Evolutionary conservation across 331 rosid species (phyloP), one percentile per base, ranked within the genome.

Genomic region (Malus hybrid): DNA sequence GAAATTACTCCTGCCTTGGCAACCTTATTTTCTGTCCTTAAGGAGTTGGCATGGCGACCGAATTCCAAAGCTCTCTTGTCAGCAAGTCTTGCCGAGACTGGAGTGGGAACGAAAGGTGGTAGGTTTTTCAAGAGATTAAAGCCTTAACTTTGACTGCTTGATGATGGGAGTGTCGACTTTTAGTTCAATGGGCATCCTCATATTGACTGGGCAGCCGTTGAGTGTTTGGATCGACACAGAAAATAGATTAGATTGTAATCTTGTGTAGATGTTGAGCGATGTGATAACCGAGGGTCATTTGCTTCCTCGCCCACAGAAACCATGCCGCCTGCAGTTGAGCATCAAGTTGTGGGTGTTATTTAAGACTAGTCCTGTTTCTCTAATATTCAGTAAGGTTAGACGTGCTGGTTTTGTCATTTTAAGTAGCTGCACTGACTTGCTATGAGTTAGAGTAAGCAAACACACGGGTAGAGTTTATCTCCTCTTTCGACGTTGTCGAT

Each of bases 21-120:
- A 31, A 54, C 75, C 60, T 77, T 85, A 67, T 82, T 85, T 72
- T 85, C 86, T 10, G 65, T 82, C 28, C 89, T 85, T 48, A 80
- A 82, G 73, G 86, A 77, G 74, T 57, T 85, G 69, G 74, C 79
- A 42, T 85, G 89, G 86, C 72, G 80, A 66, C 85, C 89, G 1
- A 85, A 85, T 75, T 67, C 89, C 33, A 82, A 77, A 74, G 75
- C 85, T 22, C 89, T 80, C 52, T 71, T 85, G 68, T 46, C 73
- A 4, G 71, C 89, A 61, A 72, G 81, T 71, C 80, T 85, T 28
- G 76, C 39, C 0, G 85, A 67, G 55, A 67, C 85, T 4, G 78
- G 85, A 54, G 69, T 80, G 9, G 77, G 86, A 59, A 44, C 13
- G 69, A 82, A 79, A 77, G 86, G 85, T 55, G 84, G 86, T 57